phyloP scores from a whole-genome alignment of 257 asterid genomes.

The Petunia secreta region DNA sequence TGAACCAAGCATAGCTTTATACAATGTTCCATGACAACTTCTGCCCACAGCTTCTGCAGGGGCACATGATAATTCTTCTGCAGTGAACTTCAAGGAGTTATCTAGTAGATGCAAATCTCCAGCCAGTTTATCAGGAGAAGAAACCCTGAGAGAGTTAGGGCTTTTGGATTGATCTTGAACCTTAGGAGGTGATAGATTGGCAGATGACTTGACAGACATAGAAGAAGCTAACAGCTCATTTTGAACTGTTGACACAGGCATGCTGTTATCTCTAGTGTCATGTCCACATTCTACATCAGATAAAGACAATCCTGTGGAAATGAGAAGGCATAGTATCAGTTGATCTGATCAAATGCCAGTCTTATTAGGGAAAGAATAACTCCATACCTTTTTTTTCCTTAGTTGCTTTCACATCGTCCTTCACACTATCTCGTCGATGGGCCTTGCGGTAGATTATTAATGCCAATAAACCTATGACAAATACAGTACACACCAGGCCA shows the following conservation, averaged over 20 bases:
- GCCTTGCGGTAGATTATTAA: slow-evolving; percentile 53
- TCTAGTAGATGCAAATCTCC: slow-evolving; percentile 78
- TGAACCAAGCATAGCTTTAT: slow-evolving; percentile 68
- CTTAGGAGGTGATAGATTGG: slow-evolving; percentile 41
- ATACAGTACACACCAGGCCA: slow-evolving; percentile 55
- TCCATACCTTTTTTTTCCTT: slow-evolving; percentile 57
- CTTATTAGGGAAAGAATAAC: slow-evolving; percentile 3
- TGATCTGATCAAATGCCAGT: background rate
- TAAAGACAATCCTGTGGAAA: slow-evolving; percentile 45
- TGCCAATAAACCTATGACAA: slow-evolving; percentile 43
- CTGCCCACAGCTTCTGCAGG: slow-evolving; percentile 82
- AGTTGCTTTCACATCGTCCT: slow-evolving; percentile 35
- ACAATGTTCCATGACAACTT: slow-evolving; percentile 88
- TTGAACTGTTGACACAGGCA: slow-evolving; percentile 44
- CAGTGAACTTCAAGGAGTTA: slow-evolving; percentile 60
- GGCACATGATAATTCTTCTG: slow-evolving; percentile 80
- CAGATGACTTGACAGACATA: slow-evolving; percentile 38
- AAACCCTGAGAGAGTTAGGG: slow-evolving; percentile 57
- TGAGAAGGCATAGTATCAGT: background rate
- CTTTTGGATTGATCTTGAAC: slow-evolving; percentile 40
- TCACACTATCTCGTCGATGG: slow-evolving; percentile 36
- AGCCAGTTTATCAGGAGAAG: slow-evolving; percentile 82
- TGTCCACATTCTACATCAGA: slow-evolving; percentile 37
- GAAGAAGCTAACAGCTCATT: slow-evolving; percentile 47
- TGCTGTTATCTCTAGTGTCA: slow-evolving; percentile 35